phyloP scores from a whole-genome alignment of 768 basidiomycete genomes.

The Rhizopogon rudus region DNA sequence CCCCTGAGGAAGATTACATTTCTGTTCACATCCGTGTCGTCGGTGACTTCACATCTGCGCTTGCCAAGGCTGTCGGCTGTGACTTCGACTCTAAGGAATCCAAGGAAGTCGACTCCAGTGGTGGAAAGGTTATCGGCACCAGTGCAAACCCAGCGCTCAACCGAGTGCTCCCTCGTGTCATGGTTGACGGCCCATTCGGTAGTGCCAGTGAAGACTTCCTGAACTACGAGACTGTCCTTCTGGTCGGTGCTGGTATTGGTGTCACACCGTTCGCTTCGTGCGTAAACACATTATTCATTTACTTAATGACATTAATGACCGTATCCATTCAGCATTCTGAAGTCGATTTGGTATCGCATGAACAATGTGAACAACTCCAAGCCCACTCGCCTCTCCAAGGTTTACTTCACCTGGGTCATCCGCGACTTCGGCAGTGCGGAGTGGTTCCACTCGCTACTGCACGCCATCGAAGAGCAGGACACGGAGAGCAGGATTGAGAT shows the following conservation, averaged over 20 bases:
- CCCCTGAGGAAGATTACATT: constrained; percentile 93
- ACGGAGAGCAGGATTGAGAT: constrained; percentile 84
- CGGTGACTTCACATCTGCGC: constrained; percentile 87
- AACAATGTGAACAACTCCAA: constrained; percentile 75
- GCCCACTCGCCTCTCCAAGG: constrained; percentile 82
- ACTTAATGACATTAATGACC: constrained; percentile 2
- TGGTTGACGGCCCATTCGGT: constrained; percentile 97
- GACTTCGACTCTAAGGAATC: constrained; percentile 59
- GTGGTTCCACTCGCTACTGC: constrained; percentile 92
- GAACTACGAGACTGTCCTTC: constrained; percentile 82
- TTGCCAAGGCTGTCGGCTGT: constrained; percentile 81
- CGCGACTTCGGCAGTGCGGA: constrained; percentile 86
- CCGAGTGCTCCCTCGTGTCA: constrained; percentile 79
- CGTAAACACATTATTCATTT: constrained; percentile 24
- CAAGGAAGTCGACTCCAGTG: constrained; percentile 37
- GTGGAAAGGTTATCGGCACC: constrained; percentile 60
- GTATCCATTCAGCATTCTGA: constrained; percentile 55
- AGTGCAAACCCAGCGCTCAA: constrained; percentile 56
- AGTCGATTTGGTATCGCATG: constrained; percentile 96
- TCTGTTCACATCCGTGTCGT: constrained; percentile 89
- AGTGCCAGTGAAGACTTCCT: constrained; percentile 88
- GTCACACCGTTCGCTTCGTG: constrained; percentile 95
- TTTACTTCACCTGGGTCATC: constrained; percentile 95
- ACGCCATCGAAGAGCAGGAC: constrained; percentile 93
- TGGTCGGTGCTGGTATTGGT: constrained; percentile 94